A percentile compares a stretch with the other conserved stretches of the same genome.
Evolutionary conservation across 495 filamentous ascomycete species (phyloP).

Genomic region (Xylaria grammica): DNA sequence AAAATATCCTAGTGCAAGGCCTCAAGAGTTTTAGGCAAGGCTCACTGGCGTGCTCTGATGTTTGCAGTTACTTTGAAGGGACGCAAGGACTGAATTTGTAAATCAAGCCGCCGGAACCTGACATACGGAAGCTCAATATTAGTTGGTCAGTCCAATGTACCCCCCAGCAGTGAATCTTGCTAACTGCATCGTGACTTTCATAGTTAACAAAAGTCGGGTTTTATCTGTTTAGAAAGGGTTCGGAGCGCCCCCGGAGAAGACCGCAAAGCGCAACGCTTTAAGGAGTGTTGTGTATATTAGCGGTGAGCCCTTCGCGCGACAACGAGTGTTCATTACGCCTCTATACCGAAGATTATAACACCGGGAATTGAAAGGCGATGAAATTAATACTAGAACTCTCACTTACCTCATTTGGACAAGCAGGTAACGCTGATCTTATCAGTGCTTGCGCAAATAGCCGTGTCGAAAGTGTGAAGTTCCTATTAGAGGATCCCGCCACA

Average conservation of each 20-base stretch:
- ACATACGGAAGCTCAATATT: neutral
- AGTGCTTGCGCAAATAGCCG: neutral
- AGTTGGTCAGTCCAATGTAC: neutral
- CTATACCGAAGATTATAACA: too few relatives aligned
- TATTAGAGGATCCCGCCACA: neutral
- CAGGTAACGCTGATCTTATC: neutral
- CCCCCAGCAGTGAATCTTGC: too few relatives aligned
- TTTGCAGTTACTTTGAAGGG: slow-evolving; percentile 18
- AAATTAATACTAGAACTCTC: neutral
- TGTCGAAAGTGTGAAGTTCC: neutral
- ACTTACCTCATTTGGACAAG: neutral
- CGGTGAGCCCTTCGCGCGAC: too few relatives aligned
- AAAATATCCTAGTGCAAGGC: neutral
- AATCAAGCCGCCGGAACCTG: slow-evolving; percentile 23
- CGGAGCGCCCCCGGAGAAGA: too few relatives aligned
- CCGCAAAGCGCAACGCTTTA: too few relatives aligned
- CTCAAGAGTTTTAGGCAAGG: neutral
- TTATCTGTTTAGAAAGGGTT: too few relatives aligned
- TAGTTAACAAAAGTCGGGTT: too few relatives aligned
- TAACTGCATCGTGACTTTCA: too few relatives aligned
- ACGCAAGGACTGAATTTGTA: slow-evolving; percentile 20
- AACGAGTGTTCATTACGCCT: too few relatives aligned
- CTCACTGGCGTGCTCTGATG: slow-evolving; percentile 13
- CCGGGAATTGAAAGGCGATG: neutral
- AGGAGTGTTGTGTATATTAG: too few relatives aligned